These are phyloP conservation scores for Excoecaria cochinchinensis DNA, from an alignment of 345 rosid species.

Conservation along the genomic window DNA sequence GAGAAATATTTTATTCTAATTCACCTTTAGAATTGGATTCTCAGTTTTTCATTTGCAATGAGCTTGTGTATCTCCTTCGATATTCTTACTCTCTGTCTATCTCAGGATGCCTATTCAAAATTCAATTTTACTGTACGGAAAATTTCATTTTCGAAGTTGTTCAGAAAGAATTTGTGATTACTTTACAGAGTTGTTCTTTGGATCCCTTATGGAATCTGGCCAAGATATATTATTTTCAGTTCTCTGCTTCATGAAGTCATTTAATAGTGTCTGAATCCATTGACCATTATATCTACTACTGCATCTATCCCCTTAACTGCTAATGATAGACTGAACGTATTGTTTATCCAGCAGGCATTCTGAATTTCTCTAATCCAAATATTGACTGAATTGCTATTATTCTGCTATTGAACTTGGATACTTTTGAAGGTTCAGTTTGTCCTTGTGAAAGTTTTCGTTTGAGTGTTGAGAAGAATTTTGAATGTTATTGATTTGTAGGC, in stretches of 20 bases:
- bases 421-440: neutral
- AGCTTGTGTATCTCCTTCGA: neutral
- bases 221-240: slow-evolving; percentile 76
- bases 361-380: neutral
- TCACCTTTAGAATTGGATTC: neutral
- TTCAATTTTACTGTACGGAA: too few species aligned
- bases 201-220: slow-evolving; percentile 58
- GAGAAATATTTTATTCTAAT: neutral
- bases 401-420: neutral
- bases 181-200: slow-evolving; percentile 55
- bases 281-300: neutral
- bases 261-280: slow-evolving; percentile 86
- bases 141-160: neutral
- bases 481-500: slow-evolving; percentile 3
- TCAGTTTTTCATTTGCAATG: neutral
- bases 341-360: neutral
- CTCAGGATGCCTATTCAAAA: too few species aligned
- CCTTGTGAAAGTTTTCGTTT: neutral
- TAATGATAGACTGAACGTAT: neutral
- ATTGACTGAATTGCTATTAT: neutral
- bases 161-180: neutral
- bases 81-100: too few species aligned
- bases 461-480: too few species aligned
- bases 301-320: neutral
- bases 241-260: slow-evolving; percentile 53